Percentiles rank a stretch among this genome's conserved stretches.
Conservation (phyloP, 352 stramenopile genomes). For the Phytophthora foliorum region DNA sequence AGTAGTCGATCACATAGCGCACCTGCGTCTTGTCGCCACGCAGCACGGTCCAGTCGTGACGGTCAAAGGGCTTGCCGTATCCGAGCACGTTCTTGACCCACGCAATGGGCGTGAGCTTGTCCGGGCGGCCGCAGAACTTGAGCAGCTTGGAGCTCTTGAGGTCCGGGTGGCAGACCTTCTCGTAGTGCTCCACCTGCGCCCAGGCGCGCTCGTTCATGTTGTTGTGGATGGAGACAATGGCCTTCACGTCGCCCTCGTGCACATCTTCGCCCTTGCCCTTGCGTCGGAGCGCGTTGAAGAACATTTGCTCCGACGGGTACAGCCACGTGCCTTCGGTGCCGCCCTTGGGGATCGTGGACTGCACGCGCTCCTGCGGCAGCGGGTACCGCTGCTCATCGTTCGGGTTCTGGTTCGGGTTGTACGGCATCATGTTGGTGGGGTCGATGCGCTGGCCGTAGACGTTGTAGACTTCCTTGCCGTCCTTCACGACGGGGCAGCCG, state of each 20-base stretch:
- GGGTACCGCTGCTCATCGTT: constrained; percentile 90
- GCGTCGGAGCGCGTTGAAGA: constrained; percentile 98
- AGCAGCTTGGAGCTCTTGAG: constrained; percentile 91
- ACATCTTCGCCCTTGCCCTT: constrained; percentile 99
- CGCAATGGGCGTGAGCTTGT: constrained; percentile 97
- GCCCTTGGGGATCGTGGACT: constrained; percentile 97
- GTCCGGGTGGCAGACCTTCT: constrained; percentile 90
- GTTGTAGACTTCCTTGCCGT: constrained; percentile 92
- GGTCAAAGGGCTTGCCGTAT: constrained; percentile 95
- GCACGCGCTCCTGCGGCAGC: constrained; percentile 94
- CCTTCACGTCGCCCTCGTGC: constrained; percentile 93
- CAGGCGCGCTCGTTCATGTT: constrained; percentile 99
- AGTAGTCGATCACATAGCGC: constrained; percentile 99
- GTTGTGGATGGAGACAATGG: constrained; percentile 99
- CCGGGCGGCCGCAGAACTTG: constrained; percentile 97
- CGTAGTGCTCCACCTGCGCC: constrained; percentile 98
- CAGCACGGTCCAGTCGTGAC: constrained; percentile 98
- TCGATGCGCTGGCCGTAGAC: constrained; percentile 98
- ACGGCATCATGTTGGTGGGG: constrained; percentile 99
- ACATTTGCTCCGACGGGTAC: constrained; percentile 99
- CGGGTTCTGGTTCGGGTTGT: constrained; percentile 96
- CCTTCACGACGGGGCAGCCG: constrained; percentile 69
- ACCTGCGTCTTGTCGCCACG: constrained; percentile 91
- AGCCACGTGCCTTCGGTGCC: constrained; percentile 96
- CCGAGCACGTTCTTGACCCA: constrained; percentile 92